Conservation (phyloP, 768 basidiomycete species). For the Pulveroboletus sp. region DNA sequence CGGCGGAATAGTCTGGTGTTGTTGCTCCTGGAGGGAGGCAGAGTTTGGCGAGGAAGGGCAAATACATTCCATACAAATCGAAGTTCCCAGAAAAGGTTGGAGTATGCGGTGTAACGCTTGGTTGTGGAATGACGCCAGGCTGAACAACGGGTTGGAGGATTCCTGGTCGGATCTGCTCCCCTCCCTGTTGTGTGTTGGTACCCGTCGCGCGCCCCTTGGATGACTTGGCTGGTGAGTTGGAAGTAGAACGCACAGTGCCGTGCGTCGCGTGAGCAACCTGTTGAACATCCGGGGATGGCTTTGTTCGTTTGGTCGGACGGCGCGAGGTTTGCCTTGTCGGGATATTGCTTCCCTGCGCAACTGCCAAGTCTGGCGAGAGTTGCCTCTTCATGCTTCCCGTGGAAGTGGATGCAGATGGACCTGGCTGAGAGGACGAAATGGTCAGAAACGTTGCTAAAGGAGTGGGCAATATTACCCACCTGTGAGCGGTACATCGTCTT, state of each 20-base stretch:
- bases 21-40: slow-evolving; percentile 30
- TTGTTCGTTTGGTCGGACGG: slow-evolving; percentile 20
- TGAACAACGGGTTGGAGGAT: slow-evolving; percentile 11
- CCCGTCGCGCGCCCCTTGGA: slow-evolving; percentile 3
- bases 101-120: neutral
- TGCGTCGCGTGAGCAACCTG: slow-evolving; percentile 12
- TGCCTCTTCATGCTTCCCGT: slow-evolving; percentile 20
- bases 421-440: slow-evolving; percentile 1
- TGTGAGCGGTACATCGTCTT: slow-evolving; percentile 16
- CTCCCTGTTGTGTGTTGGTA: neutral
- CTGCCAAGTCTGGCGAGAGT: slow-evolving; percentile 17
- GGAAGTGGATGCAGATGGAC: slow-evolving; percentile 16
- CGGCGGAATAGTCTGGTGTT: slow-evolving; percentile 25
- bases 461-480: slow-evolving; percentile 12
- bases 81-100: slow-evolving; percentile 33
- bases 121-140: slow-evolving; percentile 6
- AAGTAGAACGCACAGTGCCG: neutral
- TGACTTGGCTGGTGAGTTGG: slow-evolving; percentile 8
- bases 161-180: neutral
- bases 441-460: too few relatives aligned
- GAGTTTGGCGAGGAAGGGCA: slow-evolving; percentile 34
- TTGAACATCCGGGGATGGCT: slow-evolving; percentile 4
- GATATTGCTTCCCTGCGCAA: neutral
- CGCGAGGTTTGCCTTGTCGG: slow-evolving; percentile 3
- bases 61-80: slow-evolving; percentile 38